phyloP scores from a whole-genome alignment of 2,329 filamentous ascomycete genomes.

The Penicillium sp. region DNA sequence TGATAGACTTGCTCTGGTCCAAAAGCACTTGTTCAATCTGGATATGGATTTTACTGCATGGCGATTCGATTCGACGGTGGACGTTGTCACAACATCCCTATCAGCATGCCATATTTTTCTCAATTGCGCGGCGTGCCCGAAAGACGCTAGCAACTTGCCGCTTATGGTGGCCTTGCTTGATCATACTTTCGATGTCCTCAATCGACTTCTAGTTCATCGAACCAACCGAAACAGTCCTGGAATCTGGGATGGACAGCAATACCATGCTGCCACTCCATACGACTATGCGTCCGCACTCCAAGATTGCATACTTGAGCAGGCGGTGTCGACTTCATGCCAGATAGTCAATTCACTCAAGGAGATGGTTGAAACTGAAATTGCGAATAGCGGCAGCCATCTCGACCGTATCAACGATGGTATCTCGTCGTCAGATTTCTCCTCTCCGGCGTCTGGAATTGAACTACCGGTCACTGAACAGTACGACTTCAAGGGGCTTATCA shows the following conservation, averaged over 20 bases:
- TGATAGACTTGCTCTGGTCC: slow-evolving; percentile 27
- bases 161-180: slow-evolving; percentile 30
- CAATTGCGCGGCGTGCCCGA: slow-evolving; percentile 27
- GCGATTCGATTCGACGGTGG: slow-evolving; percentile 31
- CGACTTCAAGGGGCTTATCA: not conserved
- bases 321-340: slow-evolving; percentile 1
- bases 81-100: slow-evolving; percentile 28
- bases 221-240: not conserved
- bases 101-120: slow-evolving; percentile 27
- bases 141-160: slow-evolving; percentile 27
- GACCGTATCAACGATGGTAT: not conserved
- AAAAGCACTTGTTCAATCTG: slow-evolving; percentile 29
- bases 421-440: not conserved
- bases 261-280: not conserved
- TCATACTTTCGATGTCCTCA: slow-evolving; percentile 27
- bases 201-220: slow-evolving; percentile 24
- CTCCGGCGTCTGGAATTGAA: not conserved
- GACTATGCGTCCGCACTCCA: slow-evolving; percentile 6
- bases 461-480: not conserved
- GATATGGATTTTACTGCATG: slow-evolving; percentile 18
- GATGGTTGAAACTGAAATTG: not conserved
- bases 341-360: slow-evolving; percentile 5
- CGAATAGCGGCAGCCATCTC: not conserved
- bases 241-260: not conserved
- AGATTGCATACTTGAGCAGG: slow-evolving; percentile 7